Evolutionary conservation across 2,329 filamentous ascomycete genomes (phyloP), one percentile per base, ranked within the genome.

Genomic region (Dactylellina haptotyla): DNA sequence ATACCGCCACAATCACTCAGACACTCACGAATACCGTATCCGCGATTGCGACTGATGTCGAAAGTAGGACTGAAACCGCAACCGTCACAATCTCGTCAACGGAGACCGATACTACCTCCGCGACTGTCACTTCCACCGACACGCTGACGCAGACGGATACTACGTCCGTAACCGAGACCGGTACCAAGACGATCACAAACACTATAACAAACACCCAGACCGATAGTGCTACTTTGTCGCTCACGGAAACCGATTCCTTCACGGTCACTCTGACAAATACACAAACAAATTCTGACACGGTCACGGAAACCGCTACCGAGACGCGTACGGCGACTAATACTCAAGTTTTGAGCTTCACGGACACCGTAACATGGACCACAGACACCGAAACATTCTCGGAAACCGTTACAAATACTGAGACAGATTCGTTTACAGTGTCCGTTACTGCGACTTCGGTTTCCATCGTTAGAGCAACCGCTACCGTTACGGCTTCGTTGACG

Each of bases 401-500:
- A 3, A 41, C 26, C 4, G 34, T 39, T 12, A 63, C 59, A 2
- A 32, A 28, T 8, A 30, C 59, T 2, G 23, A 53, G 25, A 53
- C 59, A 16, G 26, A 30, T 6, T 41, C 59, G 1, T 30, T 25
- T 10, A 66, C 62, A 20, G 39, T 56, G 8, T 56, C 48, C n/a
- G 18, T 56, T 8, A 65, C 61, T 4, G 16, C 14, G 4, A 66
- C 51, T 16, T 34, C 51, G 10, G 18, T 54, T 30, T 0, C 39
- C 5, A 66, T 32, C 12, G 39, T n/a, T 12, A 50, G 50, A 20
- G 62, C 62, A 12, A 66, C 62, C 1, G 32, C 48, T 2, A 66
- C 62, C 1, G 62, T 66, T 8, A 66, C 62, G 3, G 41, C 50
- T 26, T 66, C 62, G 1, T 5, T 41, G 1, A 66, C 62, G 1